phyloP scores from a whole-genome alignment of 352 stramenopile species.

The Globisporangium cederbergense region DNA sequence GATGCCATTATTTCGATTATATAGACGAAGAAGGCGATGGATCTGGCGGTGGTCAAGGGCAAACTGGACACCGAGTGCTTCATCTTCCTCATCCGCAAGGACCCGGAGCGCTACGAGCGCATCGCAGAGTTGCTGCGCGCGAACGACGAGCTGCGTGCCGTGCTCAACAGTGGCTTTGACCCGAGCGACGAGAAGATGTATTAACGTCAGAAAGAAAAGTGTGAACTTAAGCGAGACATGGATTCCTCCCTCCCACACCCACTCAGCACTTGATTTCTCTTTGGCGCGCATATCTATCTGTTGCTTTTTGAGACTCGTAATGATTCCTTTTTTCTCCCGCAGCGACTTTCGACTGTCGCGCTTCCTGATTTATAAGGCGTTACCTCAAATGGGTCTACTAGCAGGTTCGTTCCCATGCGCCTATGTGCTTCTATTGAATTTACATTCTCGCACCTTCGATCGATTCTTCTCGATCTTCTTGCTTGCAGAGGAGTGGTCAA shows the following conservation, averaged over 20 bases:
- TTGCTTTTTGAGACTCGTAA: background rate
- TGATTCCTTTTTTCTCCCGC: background rate
- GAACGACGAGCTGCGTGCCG: slow-evolving; percentile 83
- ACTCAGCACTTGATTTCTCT: slow-evolving; percentile 4
- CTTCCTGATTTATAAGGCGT: background rate
- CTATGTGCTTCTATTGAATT: too few species aligned
- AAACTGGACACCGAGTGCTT: slow-evolving; percentile 88
- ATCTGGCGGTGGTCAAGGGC: slow-evolving; percentile 74
- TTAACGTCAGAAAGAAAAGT: slow-evolving; percentile 17
- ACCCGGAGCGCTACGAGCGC: slow-evolving; percentile 77
- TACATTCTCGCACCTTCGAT: too few species aligned
- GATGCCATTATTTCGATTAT: background rate
- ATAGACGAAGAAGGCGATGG: slow-evolving; percentile 85
- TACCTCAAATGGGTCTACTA: too few species aligned
- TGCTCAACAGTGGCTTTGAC: slow-evolving; percentile 87
- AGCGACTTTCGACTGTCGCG: background rate
- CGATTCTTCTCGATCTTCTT: too few species aligned
- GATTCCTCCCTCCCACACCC: background rate
- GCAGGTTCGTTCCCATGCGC: too few species aligned
- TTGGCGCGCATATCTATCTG: too few species aligned
- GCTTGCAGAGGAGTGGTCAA: too few species aligned
- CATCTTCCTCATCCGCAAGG: slow-evolving; percentile 87
- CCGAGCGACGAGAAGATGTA: slow-evolving; percentile 88
- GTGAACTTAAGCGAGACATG: background rate
- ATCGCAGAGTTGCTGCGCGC: slow-evolving; percentile 78